These are phyloP conservation scores for Pistacia atlantica DNA, from an alignment of 345 rosid genomes.

Conservation along the genomic window DNA sequence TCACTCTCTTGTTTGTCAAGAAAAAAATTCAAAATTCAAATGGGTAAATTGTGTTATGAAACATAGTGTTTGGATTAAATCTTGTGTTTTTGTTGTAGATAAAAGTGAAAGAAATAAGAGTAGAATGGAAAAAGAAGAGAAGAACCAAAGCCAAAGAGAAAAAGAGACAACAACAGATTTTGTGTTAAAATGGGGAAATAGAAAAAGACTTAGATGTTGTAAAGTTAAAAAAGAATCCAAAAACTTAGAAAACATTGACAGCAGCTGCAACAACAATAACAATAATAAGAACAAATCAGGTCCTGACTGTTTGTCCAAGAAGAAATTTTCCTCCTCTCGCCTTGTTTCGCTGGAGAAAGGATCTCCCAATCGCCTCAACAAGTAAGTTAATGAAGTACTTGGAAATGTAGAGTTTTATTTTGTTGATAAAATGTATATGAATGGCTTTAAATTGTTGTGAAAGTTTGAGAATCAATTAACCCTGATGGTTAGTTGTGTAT, in stretches of 20 bases:
- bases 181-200: conserved; percentile 89
- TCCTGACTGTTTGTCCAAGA: conserved; percentile 52
- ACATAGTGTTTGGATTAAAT: conserved; percentile 1
- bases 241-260: conserved; percentile 33
- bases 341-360: conserved; percentile 49
- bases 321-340: conserved; percentile 47
- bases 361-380: conserved; percentile 50
- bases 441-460: background rate
- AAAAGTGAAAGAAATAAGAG: background rate
- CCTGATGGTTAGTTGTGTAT: no score
- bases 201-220: conserved; percentile 82
- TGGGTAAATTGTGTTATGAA: conserved; percentile 1
- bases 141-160: conserved; percentile 49
- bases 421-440: background rate
- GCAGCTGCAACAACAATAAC: conserved; percentile 5
- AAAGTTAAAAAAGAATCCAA: conserved; percentile 65
- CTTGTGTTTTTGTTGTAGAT: conserved; percentile 21
- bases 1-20: background rate
- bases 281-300: conserved; percentile 41
- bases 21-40: background rate
- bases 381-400: conserved; percentile 38
- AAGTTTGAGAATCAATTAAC: background rate
- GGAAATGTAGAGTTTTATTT: background rate
- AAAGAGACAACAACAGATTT: conserved; percentile 65
- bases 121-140: conserved; percentile 69